These are phyloP conservation scores for Hibiscus mutabilis DNA, from an alignment of 345 rosid species.

Conservation along the genomic window DNA sequence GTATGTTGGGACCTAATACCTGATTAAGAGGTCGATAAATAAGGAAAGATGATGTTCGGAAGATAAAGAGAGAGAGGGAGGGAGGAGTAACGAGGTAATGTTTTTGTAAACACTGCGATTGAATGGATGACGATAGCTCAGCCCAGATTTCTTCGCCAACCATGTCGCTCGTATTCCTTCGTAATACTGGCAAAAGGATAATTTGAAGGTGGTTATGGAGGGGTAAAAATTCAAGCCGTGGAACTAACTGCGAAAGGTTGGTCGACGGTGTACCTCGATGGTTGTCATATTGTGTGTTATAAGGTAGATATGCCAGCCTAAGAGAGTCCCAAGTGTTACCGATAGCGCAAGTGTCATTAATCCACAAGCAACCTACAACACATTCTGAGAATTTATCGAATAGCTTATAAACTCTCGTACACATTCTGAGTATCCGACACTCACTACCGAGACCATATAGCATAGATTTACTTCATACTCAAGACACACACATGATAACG, in stretches of 20 bases:
- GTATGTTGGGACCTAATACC: slow-evolving; percentile 70
- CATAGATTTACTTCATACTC: neutral
- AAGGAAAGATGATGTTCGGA: neutral
- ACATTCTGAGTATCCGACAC: neutral
- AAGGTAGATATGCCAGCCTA: slow-evolving; percentile 82
- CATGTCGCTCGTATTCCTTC: slow-evolving; percentile 61
- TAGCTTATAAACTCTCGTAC: neutral
- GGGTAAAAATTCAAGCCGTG: neutral
- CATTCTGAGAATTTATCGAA: neutral
- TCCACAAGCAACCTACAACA: slow-evolving; percentile 44
- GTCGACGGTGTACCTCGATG: slow-evolving; percentile 45
- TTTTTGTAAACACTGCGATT: slow-evolving; percentile 54
- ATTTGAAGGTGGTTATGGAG: slow-evolving; percentile 4
- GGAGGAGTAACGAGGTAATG: slow-evolving; percentile 41
- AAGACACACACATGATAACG: no score
- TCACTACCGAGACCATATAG: neutral
- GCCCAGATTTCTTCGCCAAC: slow-evolving; percentile 90
- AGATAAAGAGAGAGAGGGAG: neutral
- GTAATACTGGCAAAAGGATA: slow-evolving; percentile 39
- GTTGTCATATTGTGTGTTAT: slow-evolving; percentile 69
- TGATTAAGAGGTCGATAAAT: slow-evolving; percentile 26
- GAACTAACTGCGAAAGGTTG: neutral
- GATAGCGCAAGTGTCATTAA: slow-evolving; percentile 35
- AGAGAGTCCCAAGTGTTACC: slow-evolving; percentile 50
- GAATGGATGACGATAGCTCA: slow-evolving; percentile 57